Evolutionary conservation across 2,329 filamentous ascomycete species (phyloP), one percentile per base, ranked within the genome.

Genomic region (Bipolaris sorokiniana): DNA sequence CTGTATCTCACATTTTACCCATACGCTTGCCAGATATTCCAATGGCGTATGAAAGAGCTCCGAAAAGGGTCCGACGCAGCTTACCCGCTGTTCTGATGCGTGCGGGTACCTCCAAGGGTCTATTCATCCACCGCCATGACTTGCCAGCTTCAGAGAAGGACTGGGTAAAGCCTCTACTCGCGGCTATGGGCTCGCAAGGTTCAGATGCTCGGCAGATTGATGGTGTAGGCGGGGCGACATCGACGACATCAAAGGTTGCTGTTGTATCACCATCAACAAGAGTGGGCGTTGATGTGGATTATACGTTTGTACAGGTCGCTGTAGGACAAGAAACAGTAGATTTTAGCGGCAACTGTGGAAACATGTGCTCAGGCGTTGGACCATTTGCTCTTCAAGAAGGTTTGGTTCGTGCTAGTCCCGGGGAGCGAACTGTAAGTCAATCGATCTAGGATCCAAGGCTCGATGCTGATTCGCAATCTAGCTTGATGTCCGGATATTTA

Each of bases 281-380:
- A 15, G 58, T 72, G 0, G 82, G 61, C 16, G 52, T 66, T 4
- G 85, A 90, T 61, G 80, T 90, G 3, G 85, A 90, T 54, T 91
- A 88, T 65, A 91, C 88, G 0, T 91, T 91, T 70, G 84, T 88
- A 1, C 86, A 88, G 47, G 80, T 91, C 6, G 88, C 88, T 2
- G 83, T 91, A 45, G 83, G 82, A 36, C 81, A 88, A 63, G 77
- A 78, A 9, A 74, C 77, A n/a, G 80, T 91, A 2, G 88, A 91
- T 65, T 83, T 85, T 68, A 85, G 86, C 0, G 86, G 88, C 6
- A 91, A 91, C 63, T 91, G 89, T 69, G 89, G 89, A 20, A 91
- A 91, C 69, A 89, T 91, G 87, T 85, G 81, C 3, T 81, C 84
- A 28, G 83, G 86, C 0, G 83, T 91, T 37, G 89, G 88, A 0